Evolutionary conservation across 805 yeast species (phyloP), one percentile per base, ranked within the genome.

Genomic region (Candida maltosa): DNA sequence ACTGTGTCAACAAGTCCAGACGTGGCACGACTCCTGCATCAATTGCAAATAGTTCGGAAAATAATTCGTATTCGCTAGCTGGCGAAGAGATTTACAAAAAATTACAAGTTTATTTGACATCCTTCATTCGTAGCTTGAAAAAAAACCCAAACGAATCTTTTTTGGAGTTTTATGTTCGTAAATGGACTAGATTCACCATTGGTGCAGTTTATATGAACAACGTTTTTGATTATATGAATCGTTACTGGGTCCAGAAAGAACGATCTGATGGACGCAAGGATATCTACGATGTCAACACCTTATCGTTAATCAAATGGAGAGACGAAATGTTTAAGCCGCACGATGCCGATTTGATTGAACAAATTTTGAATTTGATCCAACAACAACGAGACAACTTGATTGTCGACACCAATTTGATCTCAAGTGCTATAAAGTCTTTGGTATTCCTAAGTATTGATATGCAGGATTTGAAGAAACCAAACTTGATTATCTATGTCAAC

Each of bases 191-290:
- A 41, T 93, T 75, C 56, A 78, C 94, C 16, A 79, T 87, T 35
- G 97, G 97, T 18, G 95, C 97, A 1, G 84, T 88, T 11, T 85
- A 87, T 59, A 64, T 93, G 56, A 88, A 87, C 58, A 93, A 94
- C 56, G 89, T 94, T 5, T 86, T 93, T 52, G 96, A 91, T 57
- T 93, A 93, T 60, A 80, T 93, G 76, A 93, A 93, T 60, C 76
- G 97, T 42, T 93, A 91, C 62, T 93, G 98, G 98, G 96, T 94
- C 29, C 85, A 84, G 48, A 89, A 94, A 53, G 97, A 91, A 60
- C 75, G 97, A 52, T 83, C 87, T 28, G 97, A 91, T 56, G 97
- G 97, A 12, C 78, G 87, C 51, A 75, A 88, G 44, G 88, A 87
- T 51, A 80, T 93, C 30, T 87, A 80, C 58, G 98, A 93, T 59